Percentiles rank a stretch among this genome's conserved stretches.
Conservation (phyloP, 2,329 filamentous ascomycete genomes). For the Microcera coccophila region DNA sequence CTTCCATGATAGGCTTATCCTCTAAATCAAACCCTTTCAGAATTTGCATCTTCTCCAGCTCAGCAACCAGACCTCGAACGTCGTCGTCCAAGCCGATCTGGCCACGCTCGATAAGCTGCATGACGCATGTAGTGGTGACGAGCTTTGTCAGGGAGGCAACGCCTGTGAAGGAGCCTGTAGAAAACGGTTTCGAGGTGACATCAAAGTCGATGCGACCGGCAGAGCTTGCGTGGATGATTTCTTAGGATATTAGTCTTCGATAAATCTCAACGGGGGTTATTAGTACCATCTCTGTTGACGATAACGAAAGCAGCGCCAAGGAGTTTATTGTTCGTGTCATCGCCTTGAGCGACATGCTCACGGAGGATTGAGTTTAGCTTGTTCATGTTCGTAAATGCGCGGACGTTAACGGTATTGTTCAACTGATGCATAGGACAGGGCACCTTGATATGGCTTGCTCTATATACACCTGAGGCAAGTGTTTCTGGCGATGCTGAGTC, state of each 20-base stretch:
- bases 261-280: background rate
- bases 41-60: constrained; percentile 33
- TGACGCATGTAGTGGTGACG: constrained; percentile 34
- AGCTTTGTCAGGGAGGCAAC: constrained; percentile 44
- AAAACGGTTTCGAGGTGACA: constrained; percentile 28
- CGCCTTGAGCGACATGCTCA: constrained; percentile 25
- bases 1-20: constrained; percentile 35
- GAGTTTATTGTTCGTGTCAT: constrained; percentile 31
- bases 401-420: too few species aligned
- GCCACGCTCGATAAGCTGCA: constrained; percentile 39
- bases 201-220: constrained; percentile 35
- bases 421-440: too few species aligned
- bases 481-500: too few species aligned
- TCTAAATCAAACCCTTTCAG: constrained; percentile 36
- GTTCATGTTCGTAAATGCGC: constrained; percentile 19
- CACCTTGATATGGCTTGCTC: background rate
- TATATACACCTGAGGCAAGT: too few species aligned
- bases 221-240: constrained; percentile 33
- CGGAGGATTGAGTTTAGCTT: constrained; percentile 29
- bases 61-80: constrained; percentile 31
- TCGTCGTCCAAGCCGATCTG: constrained; percentile 36
- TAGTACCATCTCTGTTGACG: constrained; percentile 29
- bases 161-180: constrained; percentile 32
- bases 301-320: constrained; percentile 37
- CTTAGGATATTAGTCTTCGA: constrained; percentile 16